Evolutionary conservation across 805 yeast species (phyloP).

Genomic region (Metschnikowia bowlesiae): DNA sequence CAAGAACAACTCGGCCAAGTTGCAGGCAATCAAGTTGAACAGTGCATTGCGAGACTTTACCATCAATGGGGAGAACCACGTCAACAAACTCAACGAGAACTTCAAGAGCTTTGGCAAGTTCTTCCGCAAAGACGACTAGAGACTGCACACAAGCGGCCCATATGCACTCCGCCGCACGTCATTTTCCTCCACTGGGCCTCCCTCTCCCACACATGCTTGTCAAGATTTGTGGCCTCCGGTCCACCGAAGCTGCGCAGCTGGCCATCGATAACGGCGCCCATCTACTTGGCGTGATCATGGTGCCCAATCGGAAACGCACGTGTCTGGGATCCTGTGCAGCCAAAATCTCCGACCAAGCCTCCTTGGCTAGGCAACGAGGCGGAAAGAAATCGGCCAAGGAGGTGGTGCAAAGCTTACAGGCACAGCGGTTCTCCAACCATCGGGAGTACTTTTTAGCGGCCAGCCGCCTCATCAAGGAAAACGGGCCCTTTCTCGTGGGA

Average conservation of each 20-base stretch:
- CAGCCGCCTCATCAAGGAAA: conserved; percentile 22
- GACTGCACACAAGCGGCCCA: not conserved
- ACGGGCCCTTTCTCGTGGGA: conserved; percentile 77
- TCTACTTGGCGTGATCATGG: conserved; percentile 79
- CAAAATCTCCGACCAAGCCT: conserved; percentile 25
- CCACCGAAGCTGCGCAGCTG: conserved; percentile 59
- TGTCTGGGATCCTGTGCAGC: conserved; percentile 36
- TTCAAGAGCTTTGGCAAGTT: conserved; percentile 58
- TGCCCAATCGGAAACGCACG: conserved; percentile 76
- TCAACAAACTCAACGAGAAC: conserved; percentile 62
- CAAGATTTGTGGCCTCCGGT: conserved; percentile 80
- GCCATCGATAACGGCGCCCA: conserved; percentile 75
- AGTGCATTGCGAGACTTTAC: conserved; percentile 41
- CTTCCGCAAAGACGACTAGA: conserved; percentile 31
- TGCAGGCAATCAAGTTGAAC: conserved; percentile 44
- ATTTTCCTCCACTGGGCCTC: not conserved
- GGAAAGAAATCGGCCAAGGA: conserved; percentile 18
- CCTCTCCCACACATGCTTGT: conserved; percentile 36
- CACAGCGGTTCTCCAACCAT: conserved; percentile 9
- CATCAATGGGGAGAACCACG: conserved; percentile 52
- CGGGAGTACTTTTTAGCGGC: conserved; percentile 32
- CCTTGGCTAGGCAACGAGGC: conserved; percentile 17
- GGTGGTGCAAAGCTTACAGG: conserved; percentile 12
- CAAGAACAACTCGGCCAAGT: conserved; percentile 25
- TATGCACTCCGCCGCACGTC: not conserved